Evolutionary conservation across 2,329 filamentous ascomycete genomes (phyloP), one percentile per base, ranked within the genome.

Genomic region (Xylariaceae sp.): DNA sequence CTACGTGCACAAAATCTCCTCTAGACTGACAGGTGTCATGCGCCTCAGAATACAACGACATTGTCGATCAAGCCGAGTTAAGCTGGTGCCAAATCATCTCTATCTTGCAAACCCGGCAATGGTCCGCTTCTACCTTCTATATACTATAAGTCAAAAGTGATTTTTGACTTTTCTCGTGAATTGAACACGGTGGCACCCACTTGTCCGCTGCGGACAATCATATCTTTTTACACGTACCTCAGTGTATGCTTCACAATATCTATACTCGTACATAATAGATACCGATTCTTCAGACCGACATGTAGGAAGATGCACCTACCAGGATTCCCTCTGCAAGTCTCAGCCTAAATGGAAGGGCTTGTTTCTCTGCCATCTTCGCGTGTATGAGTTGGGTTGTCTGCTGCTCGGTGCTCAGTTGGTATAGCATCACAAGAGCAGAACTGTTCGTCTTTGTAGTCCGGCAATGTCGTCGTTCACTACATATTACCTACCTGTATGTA

Each of bases 331-430:
- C 62, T 66, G 59, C 65, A 67, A 62, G 61, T 56, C 61, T 65
- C 59, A 68, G 65, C 65, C 66, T 66, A 69, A 69, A 70, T 59
- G 51, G 61, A 59, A 65, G 63, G 53, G 50, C 62, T 40, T 50
- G 44, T 48, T 44, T 50, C 26, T 32, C n/a, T 23, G 52, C 50
- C 44, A 48, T 55, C 12, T 19, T 43, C 44, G 40, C 42, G 21
- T 40, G 20, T 19, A n/a, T 55, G 32, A 19, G 29, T 50, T 49
- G 16, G 40, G 48, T 10, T 37, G 32, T 46, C 20, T 20, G 43
- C 32, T 40, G 44, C 45, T n/a, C n/a, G n/a, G n/a, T n/a, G n/a
- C 43, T 32, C 49, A 48, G 40, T 53, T 48, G 16, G 48, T 61
- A 57, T 50, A 45, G 32, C 12, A 54, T 45, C 46, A 56, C 23